Evolutionary conservation across 177 flowering plant species (phyloP).

Genomic region (Vitis hybrid): DNA sequence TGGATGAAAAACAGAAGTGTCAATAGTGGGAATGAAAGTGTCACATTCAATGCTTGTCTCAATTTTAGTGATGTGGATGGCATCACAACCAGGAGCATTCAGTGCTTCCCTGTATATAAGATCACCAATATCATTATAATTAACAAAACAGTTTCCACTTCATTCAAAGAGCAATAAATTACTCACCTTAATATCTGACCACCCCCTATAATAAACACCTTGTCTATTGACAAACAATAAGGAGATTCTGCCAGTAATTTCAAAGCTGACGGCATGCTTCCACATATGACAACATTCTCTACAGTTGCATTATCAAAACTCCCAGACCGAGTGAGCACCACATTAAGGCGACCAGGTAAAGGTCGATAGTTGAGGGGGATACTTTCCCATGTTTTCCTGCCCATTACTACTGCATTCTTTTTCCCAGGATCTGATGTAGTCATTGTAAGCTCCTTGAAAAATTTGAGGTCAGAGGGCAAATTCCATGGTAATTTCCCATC

Average conservation of each 20-base stretch:
- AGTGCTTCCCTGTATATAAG: conserved; percentile 59
- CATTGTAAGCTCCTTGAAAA: conserved; percentile 60
- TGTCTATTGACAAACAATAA: conserved; percentile 59
- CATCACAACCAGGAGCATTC: conserved; percentile 67
- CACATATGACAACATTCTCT: conserved; percentile 63
- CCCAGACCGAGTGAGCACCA: conserved; percentile 70
- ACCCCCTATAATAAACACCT: conserved; percentile 72
- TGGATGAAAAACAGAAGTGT: conserved; percentile 50
- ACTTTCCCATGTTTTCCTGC: conserved; percentile 84
- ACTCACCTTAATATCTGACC: conserved; percentile 61
- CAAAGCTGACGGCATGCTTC: conserved; percentile 63
- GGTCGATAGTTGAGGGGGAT: conserved; percentile 56
- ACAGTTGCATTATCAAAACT: conserved; percentile 46
- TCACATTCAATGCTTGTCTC: conserved; percentile 66
- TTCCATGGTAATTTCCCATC: conserved; percentile 80
- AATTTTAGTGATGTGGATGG: conserved; percentile 79
- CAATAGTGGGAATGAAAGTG: conserved; percentile 68
- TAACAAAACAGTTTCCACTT: not conserved
- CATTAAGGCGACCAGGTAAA: conserved; percentile 69
- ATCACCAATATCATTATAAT: not conserved
- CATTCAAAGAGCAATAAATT: conserved; percentile 5
- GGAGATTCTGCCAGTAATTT: conserved; percentile 56
- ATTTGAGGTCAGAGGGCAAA: conserved; percentile 64
- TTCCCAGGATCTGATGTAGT: conserved; percentile 52
- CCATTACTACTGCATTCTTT: conserved; percentile 79